Conservation (phyloP, 768 basidiomycete species). For the Phanerochaete sordida region DNA sequence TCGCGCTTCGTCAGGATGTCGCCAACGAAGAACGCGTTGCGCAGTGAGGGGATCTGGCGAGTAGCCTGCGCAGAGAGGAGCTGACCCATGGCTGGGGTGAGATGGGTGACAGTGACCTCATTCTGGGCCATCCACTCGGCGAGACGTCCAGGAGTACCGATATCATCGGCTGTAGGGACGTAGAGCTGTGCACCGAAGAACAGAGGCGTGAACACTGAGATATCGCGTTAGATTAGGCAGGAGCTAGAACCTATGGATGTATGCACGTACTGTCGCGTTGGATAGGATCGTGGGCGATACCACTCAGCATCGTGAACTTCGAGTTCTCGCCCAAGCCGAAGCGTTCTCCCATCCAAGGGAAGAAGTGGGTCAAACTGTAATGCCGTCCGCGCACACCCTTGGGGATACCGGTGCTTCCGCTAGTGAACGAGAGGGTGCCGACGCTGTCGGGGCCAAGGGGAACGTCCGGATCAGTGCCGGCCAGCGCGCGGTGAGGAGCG, state of each 20-base stretch:
- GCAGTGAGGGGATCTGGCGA: conserved; percentile 78
- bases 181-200: conserved; percentile 96
- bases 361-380: conserved; percentile 96
- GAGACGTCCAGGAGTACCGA: conserved; percentile 92
- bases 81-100: conserved; percentile 99
- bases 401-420: conserved; percentile 95
- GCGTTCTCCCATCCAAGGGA: conserved; percentile 96
- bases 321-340: conserved; percentile 73
- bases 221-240: background rate
- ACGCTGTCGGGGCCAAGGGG: conserved; percentile 91
- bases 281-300: conserved; percentile 98
- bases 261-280: conserved; percentile 86
- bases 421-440: conserved; percentile 94
- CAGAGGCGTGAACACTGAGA: conserved; percentile 91
- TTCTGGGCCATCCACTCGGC: conserved; percentile 98
- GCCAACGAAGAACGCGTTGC: conserved; percentile 97
- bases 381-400: conserved; percentile 97
- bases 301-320: conserved; percentile 97
- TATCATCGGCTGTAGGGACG: conserved; percentile 95
- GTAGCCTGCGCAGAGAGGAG: conserved; percentile 88
- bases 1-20: conserved; percentile 98
- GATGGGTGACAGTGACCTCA: conserved; percentile 90
- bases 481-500: conserved; percentile 45
- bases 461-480: conserved; percentile 74
- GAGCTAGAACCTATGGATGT: background rate